A percentile compares a stretch with the other conserved stretches of the same genome.
Evolutionary conservation across 441 rosid genomes (phyloP).

Genomic region (Hura crepitans): DNA sequence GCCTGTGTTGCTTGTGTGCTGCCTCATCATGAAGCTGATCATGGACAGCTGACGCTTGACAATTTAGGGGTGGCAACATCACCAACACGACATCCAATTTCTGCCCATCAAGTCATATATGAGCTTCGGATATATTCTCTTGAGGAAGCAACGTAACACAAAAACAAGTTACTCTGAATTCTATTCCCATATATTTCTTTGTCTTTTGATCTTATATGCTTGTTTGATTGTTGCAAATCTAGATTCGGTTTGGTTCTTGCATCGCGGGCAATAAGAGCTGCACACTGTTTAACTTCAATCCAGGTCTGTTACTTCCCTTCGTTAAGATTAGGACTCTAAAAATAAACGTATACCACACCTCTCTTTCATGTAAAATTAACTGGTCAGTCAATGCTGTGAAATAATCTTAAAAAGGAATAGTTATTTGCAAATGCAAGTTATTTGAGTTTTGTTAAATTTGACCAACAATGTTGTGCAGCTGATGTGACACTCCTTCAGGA

Average conservation of each 20-base stretch:
- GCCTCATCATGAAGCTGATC: constrained; percentile 66
- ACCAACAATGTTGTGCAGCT: background rate
- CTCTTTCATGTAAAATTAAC: background rate
- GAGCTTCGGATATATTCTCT: constrained; percentile 88
- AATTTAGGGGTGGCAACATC: constrained; percentile 63
- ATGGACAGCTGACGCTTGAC: constrained; percentile 36
- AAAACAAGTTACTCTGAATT: background rate
- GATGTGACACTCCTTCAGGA: background rate
- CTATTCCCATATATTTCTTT: background rate
- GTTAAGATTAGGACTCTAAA: background rate
- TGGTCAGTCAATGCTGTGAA: background rate
- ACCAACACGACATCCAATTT: constrained; percentile 75
- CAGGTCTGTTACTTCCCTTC: constrained; percentile 44
- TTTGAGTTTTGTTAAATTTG: background rate
- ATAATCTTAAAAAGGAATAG: background rate
- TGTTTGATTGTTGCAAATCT: constrained; percentile 9
- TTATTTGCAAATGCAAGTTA: background rate
- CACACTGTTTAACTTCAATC: constrained; percentile 84
- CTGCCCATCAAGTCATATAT: constrained; percentile 69
- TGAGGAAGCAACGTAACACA: constrained; percentile 73
- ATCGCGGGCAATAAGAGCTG: constrained; percentile 75
- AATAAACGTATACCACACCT: background rate
- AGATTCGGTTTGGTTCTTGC: constrained; percentile 76
- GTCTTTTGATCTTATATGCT: constrained; percentile 15
- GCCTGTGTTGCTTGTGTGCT: constrained; percentile 82